These are phyloP conservation scores for Backusella tuberculispora DNA, from an alignment of 192 early-diverging fungal species.

Conservation along the genomic window DNA sequence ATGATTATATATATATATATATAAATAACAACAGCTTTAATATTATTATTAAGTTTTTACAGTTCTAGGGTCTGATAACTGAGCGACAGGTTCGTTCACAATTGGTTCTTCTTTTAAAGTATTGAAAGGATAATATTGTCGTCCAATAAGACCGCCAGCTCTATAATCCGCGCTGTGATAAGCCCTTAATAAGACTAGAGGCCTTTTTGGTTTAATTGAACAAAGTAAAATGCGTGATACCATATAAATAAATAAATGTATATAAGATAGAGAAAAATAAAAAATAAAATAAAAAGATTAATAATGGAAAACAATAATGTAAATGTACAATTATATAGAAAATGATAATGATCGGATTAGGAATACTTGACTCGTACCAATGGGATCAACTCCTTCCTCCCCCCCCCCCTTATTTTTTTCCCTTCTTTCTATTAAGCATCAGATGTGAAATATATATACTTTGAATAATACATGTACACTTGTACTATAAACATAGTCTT, in stretches of 20 bases:
- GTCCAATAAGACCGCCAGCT: slow-evolving; percentile 5
- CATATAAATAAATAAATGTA: not conserved
- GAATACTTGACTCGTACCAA: not conserved
- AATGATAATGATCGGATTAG: not conserved
- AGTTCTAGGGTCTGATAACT: slow-evolving; percentile 18
- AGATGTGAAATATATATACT: no score
- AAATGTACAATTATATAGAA: not conserved
- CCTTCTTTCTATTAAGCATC: not conserved
- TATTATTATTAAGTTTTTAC: not conserved
- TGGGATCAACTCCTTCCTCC: not conserved
- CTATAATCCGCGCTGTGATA: not conserved
- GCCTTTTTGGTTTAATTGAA: not conserved
- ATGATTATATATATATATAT: not conserved
- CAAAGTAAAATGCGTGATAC: slow-evolving; percentile 4
- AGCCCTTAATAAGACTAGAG: not conserved
- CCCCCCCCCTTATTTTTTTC: not conserved
- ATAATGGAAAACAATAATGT: not conserved
- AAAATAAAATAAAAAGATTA: not conserved
- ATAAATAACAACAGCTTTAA: not conserved
- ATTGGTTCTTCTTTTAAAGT: not conserved
- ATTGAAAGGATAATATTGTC: not conserved
- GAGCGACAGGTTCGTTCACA: not conserved
- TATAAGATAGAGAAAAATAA: not conserved
- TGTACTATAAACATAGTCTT: no score
- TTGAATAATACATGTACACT: no score